Evolutionary conservation across 129 eudicot genomes (phyloP), one percentile per base, ranked within the genome.

Genomic region (Artemisia tridentata): DNA sequence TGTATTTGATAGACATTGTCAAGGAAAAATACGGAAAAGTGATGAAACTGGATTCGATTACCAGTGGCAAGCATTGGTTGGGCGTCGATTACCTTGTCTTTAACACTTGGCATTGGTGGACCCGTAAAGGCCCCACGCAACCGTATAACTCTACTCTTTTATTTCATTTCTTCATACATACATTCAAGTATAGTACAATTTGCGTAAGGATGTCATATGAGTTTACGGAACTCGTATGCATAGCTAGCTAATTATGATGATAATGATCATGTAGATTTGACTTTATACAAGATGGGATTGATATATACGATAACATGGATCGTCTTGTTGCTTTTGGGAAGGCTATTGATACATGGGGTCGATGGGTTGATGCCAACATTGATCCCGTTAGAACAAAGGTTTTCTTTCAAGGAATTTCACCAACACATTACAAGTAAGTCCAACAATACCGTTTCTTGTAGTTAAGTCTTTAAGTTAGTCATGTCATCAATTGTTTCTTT

Each of bases 41-140:
- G 21, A 75, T 90, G 56, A 81, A 87, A 58, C 73, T 90, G 46
- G 83, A 90, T 67, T 87, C 86, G 2, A 83, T 90, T 54, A 58
- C 63, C 52, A 68, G 64, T 56, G 97, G 84, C 62, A 65, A 67
- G 13, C 75, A 66, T 17, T 91, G 97, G 97, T 80, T 21, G 74
- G 86, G 71, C 7, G 72, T 68, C 43, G 91, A 91, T 65, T 60
- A 82, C 69, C 78, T 91, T 5, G 77, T 91, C 29, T 91, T 91
- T 77, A 91, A 91, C 86, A 73, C 97, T n/a, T 91, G 91, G 91
- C 95, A 87, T 51, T 91, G 97, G 97, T 91, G 97, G 97, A 50
- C 50, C 8, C 91, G 86, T 65, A 73, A 60, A 3, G 91, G 88
- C 45, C 69, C 70, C 1, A 21, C 76, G 14, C 93, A 75, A 79